These are phyloP conservation scores for Neurospora sp. DNA, from an alignment of 2,329 filamentous ascomycete genomes.

Conservation along the genomic window DNA sequence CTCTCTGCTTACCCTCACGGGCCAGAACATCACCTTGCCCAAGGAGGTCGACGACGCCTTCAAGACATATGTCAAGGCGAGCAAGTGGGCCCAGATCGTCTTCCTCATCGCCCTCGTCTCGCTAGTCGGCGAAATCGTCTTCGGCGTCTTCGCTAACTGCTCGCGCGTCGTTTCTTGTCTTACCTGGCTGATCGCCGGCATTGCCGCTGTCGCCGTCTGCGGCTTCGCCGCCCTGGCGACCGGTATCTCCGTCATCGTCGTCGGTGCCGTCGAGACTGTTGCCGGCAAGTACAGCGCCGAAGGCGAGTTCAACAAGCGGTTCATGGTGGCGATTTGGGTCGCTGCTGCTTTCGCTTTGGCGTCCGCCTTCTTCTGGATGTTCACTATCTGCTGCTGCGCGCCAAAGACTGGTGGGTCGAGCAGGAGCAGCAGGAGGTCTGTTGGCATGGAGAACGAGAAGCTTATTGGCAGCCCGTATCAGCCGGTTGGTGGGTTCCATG, in stretches of 20 bases:
- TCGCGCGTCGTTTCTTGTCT: conserved; percentile 72
- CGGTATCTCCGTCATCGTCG: conserved; percentile 60
- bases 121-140: conserved; percentile 60
- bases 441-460: conserved; percentile 38
- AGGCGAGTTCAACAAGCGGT: conserved; percentile 55
- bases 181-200: conserved; percentile 64
- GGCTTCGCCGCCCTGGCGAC: conserved; percentile 65
- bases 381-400: conserved; percentile 85
- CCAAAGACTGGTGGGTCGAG: conserved; percentile 32
- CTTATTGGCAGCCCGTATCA: conserved; percentile 37
- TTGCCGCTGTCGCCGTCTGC: conserved; percentile 46
- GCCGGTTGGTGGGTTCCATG: conserved; percentile 32
- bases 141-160: conserved; percentile 77
- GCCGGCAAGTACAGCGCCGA: conserved; percentile 64
- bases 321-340: conserved; percentile 69
- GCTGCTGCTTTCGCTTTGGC: conserved; percentile 66
- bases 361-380: conserved; percentile 80
- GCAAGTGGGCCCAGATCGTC: conserved; percentile 74
- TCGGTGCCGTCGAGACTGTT: conserved; percentile 55
- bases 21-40: conserved; percentile 55
- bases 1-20: conserved; percentile 36
- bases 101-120: conserved; percentile 66
- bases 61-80: conserved; percentile 61
- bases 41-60: conserved; percentile 56
- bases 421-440: conserved; percentile 17